Conservation (phyloP, 805 yeast species). For the Peterozyma toletana region DNA sequence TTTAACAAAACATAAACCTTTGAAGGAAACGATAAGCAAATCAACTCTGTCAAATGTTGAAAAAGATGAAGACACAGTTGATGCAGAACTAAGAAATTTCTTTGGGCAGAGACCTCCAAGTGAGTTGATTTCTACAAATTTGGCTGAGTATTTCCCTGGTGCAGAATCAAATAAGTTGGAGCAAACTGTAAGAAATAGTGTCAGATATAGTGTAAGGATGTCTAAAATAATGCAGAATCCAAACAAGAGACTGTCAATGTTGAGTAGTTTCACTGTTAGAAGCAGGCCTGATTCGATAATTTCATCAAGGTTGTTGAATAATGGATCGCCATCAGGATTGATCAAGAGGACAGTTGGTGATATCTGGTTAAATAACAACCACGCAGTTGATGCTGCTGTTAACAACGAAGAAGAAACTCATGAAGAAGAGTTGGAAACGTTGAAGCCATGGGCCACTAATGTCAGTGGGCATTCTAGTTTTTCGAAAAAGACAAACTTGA, state of each 20-base stretch:
- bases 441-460: slow-evolving; percentile 20
- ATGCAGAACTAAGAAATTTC: slow-evolving; percentile 32
- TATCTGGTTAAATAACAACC: slow-evolving; percentile 46
- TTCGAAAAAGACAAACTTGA: background rate
- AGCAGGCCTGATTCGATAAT: slow-evolving; percentile 18
- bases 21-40: background rate
- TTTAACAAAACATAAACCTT: slow-evolving; percentile 15
- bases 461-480: too few relatives aligned
- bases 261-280: slow-evolving; percentile 3
- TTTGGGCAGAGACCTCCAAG: slow-evolving; percentile 93
- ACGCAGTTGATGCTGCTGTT: slow-evolving; percentile 38
- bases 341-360: slow-evolving; percentile 54
- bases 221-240: slow-evolving; percentile 45
- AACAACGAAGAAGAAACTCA: slow-evolving; percentile 21
- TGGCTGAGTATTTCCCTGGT: slow-evolving; percentile 88
- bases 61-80: slow-evolving; percentile 4
- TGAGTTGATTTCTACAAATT: slow-evolving; percentile 80
- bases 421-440: background rate
- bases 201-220: slow-evolving; percentile 76
- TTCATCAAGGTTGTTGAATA: slow-evolving; percentile 19
- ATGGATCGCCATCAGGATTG: slow-evolving; percentile 18
- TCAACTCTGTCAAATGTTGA: background rate
- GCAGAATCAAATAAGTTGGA: slow-evolving; percentile 65
- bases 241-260: slow-evolving; percentile 5
- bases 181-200: slow-evolving; percentile 78